These are phyloP conservation scores for Fremontodendron californicum DNA, from an alignment of 345 rosid genomes.

Conservation along the genomic window DNA sequence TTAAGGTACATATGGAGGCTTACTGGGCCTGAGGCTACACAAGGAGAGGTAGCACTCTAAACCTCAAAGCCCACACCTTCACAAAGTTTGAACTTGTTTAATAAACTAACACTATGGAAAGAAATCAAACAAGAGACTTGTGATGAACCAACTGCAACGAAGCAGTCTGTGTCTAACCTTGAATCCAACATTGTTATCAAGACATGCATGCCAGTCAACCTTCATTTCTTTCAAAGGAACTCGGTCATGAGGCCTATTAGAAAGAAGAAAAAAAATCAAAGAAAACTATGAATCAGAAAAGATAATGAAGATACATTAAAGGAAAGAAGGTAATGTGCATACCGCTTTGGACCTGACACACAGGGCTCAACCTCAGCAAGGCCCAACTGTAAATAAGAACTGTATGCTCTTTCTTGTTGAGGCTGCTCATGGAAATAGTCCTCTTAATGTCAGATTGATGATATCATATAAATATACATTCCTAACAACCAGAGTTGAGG, in stretches of 20 bases:
- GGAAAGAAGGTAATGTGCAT: neutral
- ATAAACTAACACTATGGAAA: neutral
- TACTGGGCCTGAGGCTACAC: neutral
- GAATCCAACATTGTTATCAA: constrained; percentile 67
- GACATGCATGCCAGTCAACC: constrained; percentile 89
- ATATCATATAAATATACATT: neutral
- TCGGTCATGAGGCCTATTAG: constrained; percentile 73
- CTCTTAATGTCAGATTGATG: neutral
- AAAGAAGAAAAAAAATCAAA: constrained; percentile 17
- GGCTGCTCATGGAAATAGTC: constrained; percentile 42
- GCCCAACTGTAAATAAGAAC: constrained; percentile 73
- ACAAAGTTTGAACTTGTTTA: neutral
- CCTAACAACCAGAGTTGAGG: constrained; percentile 9
- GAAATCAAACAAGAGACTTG: neutral
- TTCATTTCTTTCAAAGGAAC: constrained; percentile 79
- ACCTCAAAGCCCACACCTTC: neutral
- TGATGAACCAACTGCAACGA: neutral
- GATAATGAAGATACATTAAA: neutral
- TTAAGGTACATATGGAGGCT: neutral
- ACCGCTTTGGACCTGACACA: constrained; percentile 91
- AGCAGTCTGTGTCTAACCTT: constrained; percentile 42
- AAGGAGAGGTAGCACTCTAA: neutral
- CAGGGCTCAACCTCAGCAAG: constrained; percentile 79
- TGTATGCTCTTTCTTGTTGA: constrained; percentile 59
- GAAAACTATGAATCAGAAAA: neutral